Percentiles rank a stretch among this genome's conserved stretches.
phyloP scores from a whole-genome alignment of 345 rosid genomes.

The Eucalyptus urophylla region DNA sequence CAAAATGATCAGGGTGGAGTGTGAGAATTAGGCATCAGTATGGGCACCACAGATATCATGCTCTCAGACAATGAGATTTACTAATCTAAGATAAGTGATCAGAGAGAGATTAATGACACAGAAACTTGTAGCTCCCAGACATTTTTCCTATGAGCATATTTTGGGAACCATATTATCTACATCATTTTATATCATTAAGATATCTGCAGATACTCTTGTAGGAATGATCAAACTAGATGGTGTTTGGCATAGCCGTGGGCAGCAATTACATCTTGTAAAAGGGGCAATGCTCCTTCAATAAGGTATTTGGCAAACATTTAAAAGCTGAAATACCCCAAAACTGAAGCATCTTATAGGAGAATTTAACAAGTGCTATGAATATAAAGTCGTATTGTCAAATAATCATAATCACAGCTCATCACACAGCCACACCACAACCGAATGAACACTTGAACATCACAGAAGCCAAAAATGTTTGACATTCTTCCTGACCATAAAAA shows the following conservation, averaged over 20 bases:
- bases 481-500: background rate
- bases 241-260: background rate
- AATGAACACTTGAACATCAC: background rate
- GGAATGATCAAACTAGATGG: background rate
- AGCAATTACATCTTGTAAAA: background rate
- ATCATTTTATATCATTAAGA: background rate
- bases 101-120: background rate
- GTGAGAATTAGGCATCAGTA: background rate
- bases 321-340: background rate
- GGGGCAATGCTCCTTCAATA: background rate
- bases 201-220: background rate
- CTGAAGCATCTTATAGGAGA: background rate
- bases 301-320: background rate
- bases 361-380: background rate
- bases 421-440: background rate
- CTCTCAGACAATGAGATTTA: background rate
- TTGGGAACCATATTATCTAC: background rate
- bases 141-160: background rate
- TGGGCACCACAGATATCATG: background rate
- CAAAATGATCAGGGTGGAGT: background rate
- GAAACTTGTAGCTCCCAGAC: background rate
- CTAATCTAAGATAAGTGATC: background rate
- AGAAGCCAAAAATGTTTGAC: background rate
- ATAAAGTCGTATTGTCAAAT: background rate
- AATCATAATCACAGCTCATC: background rate